Evolutionary conservation across 75 land plant species (phyloP), one percentile per base, ranked within the genome.

Genomic region (Larix kaempferi): DNA sequence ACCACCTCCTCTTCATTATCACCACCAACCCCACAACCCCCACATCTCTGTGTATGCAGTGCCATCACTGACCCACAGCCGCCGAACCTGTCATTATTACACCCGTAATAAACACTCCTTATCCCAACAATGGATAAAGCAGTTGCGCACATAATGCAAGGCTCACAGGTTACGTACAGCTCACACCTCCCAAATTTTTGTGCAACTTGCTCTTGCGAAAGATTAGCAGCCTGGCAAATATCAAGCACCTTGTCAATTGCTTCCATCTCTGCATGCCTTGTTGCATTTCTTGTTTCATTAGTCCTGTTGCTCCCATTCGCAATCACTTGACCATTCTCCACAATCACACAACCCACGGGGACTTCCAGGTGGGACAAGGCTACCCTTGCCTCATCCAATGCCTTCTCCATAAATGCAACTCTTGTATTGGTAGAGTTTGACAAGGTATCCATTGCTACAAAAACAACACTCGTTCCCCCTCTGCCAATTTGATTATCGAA

Each of bases 221-320:
- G 79, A 52, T 84, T 89, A 55, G 29, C 4, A n/a, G 76, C 76
- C 73, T 84, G 87, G 94, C 95, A 95, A 35, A 78, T 69, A 25
- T 78, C 67, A 17, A 97, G 84, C 22, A 95, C 75, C 73, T 79
- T 41, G 81, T 95, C 98, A 67, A 94, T 90, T 21, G 98, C 98
- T 85, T 94, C 98, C 98, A 96, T 91, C 74, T 96, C 99, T 16
- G 99, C 99, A 82, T 96, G 99, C 66, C 99, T 83, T 22, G 97
- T 91, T 41, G 94, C 96, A 85, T 93, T 93, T 79, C 96, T 78
- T 67, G 94, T 88, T 37, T 89, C 94, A 75, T 82, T 92, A 12
- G 94, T 92, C 63, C 80, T 84, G 84, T 93, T 93, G 81, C 94
- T 88, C 52, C 96, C 94, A 35, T 78, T 69, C 12, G 92, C 88